A percentile compares a stretch with the other conserved stretches of the same genome.
phyloP scores from a whole-genome alignment of 2,329 filamentous ascomycete genomes.

The Epichloe brachyelytri region DNA sequence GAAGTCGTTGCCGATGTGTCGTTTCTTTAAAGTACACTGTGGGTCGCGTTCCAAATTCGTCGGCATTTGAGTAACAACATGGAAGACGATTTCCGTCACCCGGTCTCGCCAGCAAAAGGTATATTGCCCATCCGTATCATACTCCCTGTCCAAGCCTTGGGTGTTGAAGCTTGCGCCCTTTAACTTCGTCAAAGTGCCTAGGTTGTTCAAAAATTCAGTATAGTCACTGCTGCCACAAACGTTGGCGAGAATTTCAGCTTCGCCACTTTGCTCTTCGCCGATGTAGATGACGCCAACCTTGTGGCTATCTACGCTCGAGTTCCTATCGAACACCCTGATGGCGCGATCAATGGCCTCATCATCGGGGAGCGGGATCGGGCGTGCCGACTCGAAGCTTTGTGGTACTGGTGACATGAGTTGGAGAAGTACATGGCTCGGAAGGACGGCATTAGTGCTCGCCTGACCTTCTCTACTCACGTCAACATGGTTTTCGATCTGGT shows the following conservation, averaged over 20 bases:
- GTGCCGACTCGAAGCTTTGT: slow-evolving; percentile 43
- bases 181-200: slow-evolving; percentile 71
- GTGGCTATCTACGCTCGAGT: slow-evolving; percentile 83
- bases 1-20: slow-evolving; percentile 92
- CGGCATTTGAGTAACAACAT: slow-evolving; percentile 95
- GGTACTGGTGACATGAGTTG: slow-evolving; percentile 53
- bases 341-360: slow-evolving; percentile 60
- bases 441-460: slow-evolving; percentile 43
- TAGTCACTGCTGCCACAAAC: slow-evolving; percentile 79
- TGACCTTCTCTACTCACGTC: slow-evolving; percentile 38
- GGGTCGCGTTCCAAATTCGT: slow-evolving; percentile 67
- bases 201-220: slow-evolving; percentile 65
- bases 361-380: slow-evolving; percentile 62
- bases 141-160: slow-evolving; percentile 71
- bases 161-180: slow-evolving; percentile 83
- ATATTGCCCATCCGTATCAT: slow-evolving; percentile 71
- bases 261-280: slow-evolving; percentile 69
- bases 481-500: slow-evolving; percentile 36
- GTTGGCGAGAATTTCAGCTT: slow-evolving; percentile 78
- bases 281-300: slow-evolving; percentile 94
- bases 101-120: slow-evolving; percentile 92
- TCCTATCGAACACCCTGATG: slow-evolving; percentile 72
- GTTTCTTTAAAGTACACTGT: slow-evolving; percentile 72
- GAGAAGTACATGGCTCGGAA: slow-evolving; percentile 63
- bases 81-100: slow-evolving; percentile 90